Conservation (phyloP, 352 stramenopile genomes). For the Phytophthora macrochlamydospora region DNA sequence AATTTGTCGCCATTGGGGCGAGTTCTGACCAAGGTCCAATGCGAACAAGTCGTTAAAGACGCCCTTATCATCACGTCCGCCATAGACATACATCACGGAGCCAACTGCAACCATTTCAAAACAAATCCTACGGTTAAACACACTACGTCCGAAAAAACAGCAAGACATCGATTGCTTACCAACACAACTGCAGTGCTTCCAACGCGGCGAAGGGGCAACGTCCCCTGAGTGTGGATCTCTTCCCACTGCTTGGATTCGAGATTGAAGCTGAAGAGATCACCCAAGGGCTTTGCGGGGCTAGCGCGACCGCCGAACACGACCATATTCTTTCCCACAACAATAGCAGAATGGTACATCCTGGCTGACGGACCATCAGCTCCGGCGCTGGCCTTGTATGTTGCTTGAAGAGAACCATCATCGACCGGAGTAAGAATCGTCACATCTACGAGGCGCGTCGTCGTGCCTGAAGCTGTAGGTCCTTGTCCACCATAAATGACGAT, state of each 20-base stretch:
- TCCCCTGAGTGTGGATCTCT: conserved; percentile 34
- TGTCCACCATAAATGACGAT: conserved; percentile 81
- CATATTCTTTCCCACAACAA: conserved; percentile 59
- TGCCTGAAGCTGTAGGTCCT: conserved; percentile 56
- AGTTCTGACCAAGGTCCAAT: conserved; percentile 50
- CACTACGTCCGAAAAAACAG: neutral
- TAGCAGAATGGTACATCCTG: conserved; percentile 80
- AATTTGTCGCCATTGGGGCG: conserved; percentile 55
- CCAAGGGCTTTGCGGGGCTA: conserved; percentile 68
- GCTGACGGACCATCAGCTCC: conserved; percentile 35
- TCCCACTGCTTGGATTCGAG: conserved; percentile 54
- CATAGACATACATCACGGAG: conserved; percentile 71
- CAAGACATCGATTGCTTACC: conserved; percentile 35
- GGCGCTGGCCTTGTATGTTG: conserved; percentile 26
- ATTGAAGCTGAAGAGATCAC: conserved; percentile 68
- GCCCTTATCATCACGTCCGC: conserved; percentile 65
- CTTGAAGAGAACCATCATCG: conserved; percentile 33
- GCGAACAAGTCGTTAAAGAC: conserved; percentile 78
- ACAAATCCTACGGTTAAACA: conserved; percentile 2
- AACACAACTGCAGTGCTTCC: conserved; percentile 72
- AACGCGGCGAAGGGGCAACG: conserved; percentile 53
- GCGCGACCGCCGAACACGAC: conserved; percentile 82
- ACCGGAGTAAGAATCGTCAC: conserved; percentile 40
- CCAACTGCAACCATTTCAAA: conserved; percentile 44
- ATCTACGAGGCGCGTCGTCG: conserved; percentile 61